phyloP scores from a whole-genome alignment of 2,329 filamentous ascomycete genomes.

The Geosmithia morbida region DNA sequence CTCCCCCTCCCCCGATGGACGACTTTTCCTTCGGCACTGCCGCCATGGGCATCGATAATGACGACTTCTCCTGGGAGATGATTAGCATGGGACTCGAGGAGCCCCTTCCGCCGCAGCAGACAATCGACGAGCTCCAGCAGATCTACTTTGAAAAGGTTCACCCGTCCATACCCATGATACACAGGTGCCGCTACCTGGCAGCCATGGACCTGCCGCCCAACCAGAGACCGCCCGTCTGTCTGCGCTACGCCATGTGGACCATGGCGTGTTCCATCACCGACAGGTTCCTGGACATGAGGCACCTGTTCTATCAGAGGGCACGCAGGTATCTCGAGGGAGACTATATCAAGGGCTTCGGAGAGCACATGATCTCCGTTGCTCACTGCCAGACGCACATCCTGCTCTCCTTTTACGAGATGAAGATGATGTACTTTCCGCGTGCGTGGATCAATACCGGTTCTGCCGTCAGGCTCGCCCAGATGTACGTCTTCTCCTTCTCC shows the following conservation, averaged over 20 bases:
- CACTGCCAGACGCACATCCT: slow-evolving; percentile 79
- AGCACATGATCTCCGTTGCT: slow-evolving; percentile 71
- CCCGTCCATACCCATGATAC: slow-evolving; percentile 74
- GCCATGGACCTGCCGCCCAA: slow-evolving; percentile 81
- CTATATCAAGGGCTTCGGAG: slow-evolving; percentile 84
- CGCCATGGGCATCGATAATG: slow-evolving; percentile 32
- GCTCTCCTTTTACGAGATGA: slow-evolving; percentile 79
- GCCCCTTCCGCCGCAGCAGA: slow-evolving; percentile 42
- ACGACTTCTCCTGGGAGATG: slow-evolving; percentile 67
- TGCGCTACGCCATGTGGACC: slow-evolving; percentile 96
- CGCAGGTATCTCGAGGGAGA: slow-evolving; percentile 84
- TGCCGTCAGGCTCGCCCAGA: slow-evolving; percentile 67
- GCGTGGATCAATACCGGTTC: slow-evolving; percentile 89
- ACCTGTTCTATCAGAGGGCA: slow-evolving; percentile 79
- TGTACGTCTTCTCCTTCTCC: slow-evolving; percentile 35
- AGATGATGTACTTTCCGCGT: slow-evolving; percentile 91
- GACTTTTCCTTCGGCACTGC: slow-evolving; percentile 41
- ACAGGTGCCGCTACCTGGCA: slow-evolving; percentile 73
- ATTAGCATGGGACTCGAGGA: slow-evolving; percentile 45
- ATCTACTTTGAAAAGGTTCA: slow-evolving; percentile 89
- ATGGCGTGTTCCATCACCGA: slow-evolving; percentile 74
- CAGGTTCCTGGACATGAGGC: slow-evolving; percentile 65
- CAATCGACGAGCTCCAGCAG: slow-evolving; percentile 74
- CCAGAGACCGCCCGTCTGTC: slow-evolving; percentile 70
- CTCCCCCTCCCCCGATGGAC: slow-evolving; percentile 20